Evolutionary conservation across 257 asterid species (phyloP), one percentile per base, ranked within the genome.

Genomic region (Solanum infundibuliforme): DNA sequence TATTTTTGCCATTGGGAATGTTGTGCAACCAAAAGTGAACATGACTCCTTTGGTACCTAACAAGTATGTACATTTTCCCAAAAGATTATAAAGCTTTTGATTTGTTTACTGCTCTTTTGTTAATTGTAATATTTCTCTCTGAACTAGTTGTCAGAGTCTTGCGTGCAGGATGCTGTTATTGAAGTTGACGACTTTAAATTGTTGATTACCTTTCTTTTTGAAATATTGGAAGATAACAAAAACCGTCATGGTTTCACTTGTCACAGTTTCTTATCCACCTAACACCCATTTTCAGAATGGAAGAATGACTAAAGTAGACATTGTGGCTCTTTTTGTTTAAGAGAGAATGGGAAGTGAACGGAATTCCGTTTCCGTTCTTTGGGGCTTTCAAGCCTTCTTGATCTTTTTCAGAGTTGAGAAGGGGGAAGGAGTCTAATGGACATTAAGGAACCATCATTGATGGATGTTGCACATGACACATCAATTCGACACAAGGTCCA

Each of bases 1-100:
- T 88, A 97, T 97, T 88, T 97, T 97, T 93, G 99, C 99, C 87
- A 94, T 97, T 85, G 99, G 99, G 87, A 94, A 96, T 90, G 99
- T 97, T 89, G 99, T 97, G 91, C 98, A 96, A 88, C 99, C 99
- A 89, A 93, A 92, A 95, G 99, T 97, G 71, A 97, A 94, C 89
- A 96, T 96, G 90, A 95, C 99, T 6, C 95, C 99, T 6, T 88
- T 97, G 92, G 92, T 96, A 87, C 93, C 95, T 25, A 86, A 93
- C 90, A 96, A 94, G 99, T 97, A 95, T 85, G 99, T 91, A 83
- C 71, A 39, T 86, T 88, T 18, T 82, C 43, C 60, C 86, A 6
- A 6, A 31, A 82, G 69, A 48, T 46, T 20, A 31, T 29, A 52
- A 29, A 82, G 68, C 31, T 48, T 81, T 48, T 46, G 43, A 48